These are phyloP conservation scores for Aspergillus nanangensis DNA, from an alignment of 495 filamentous ascomycete species.

Conservation along the genomic window DNA sequence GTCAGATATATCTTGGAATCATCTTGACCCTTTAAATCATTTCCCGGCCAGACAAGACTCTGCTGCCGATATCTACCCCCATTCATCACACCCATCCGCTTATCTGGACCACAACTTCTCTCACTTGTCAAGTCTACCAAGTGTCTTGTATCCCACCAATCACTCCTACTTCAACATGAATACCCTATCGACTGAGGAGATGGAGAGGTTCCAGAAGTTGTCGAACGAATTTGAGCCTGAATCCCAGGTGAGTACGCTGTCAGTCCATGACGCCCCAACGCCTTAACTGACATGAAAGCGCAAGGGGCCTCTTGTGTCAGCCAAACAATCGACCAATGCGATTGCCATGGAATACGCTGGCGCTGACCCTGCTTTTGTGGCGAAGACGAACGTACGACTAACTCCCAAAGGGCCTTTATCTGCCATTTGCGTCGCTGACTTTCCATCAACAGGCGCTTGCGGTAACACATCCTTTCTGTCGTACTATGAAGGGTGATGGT, in stretches of 20 bases:
- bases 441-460: constrained; percentile 61
- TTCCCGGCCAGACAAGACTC: constrained; percentile 30
- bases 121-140: constrained; percentile 17
- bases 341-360: constrained; percentile 87
- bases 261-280: background rate
- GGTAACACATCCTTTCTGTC: constrained; percentile 80
- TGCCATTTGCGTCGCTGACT: background rate
- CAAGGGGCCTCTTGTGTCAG: constrained; percentile 79
- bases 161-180: constrained; percentile 35
- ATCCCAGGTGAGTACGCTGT: constrained; percentile 49
- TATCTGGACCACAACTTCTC: constrained; percentile 21
- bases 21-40: constrained; percentile 33
- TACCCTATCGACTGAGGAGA: constrained; percentile 43
- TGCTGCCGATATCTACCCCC: constrained; percentile 11
- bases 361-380: constrained; percentile 77
- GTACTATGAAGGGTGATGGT: constrained; percentile 85
- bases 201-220: constrained; percentile 50
- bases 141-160: constrained; percentile 12
- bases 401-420: background rate
- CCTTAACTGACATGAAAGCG: constrained; percentile 5
- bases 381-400: constrained; percentile 80
- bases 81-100: constrained; percentile 15
- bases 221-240: constrained; percentile 64
- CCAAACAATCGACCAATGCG: constrained; percentile 67
- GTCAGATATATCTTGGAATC: constrained; percentile 34